Evolutionary conservation across 106 monocot genomes (phyloP).

Genomic region (Narthecium ossifragum): DNA sequence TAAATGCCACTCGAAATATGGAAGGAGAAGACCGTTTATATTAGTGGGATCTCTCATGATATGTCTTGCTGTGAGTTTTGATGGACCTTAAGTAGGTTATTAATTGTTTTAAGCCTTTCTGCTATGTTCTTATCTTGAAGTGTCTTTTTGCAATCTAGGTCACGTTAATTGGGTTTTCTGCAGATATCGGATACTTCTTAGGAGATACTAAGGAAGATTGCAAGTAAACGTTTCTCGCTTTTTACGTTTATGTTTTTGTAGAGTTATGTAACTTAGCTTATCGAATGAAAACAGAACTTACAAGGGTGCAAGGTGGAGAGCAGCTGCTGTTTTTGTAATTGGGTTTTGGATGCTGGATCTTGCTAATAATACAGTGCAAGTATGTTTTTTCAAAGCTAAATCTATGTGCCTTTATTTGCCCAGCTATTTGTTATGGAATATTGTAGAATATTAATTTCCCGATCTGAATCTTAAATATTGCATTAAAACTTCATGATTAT

Average conservation of each 20-base stretch:
- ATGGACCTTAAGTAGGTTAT: not conserved
- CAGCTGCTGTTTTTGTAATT: constrained; percentile 73
- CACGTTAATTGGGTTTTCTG: constrained; percentile 88
- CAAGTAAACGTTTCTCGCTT: constrained; percentile 45
- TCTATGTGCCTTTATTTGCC: too few relatives aligned
- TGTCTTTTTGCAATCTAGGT: constrained; percentile 49
- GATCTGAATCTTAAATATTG: not conserved
- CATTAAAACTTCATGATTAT: not conserved
- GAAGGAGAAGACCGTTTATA: constrained; percentile 95
- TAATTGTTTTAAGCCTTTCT: not conserved
- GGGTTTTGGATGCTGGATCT: constrained; percentile 99
- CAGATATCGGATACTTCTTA: constrained; percentile 80
- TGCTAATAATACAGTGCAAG: constrained; percentile 98
- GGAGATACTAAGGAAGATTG: constrained; percentile 87
- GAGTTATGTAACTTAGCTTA: not conserved
- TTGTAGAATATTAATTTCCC: too few relatives aligned
- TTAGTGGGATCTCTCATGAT: constrained; percentile 84
- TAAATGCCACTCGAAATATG: constrained; percentile 86
- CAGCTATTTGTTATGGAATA: not conserved
- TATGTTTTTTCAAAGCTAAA: constrained; percentile 12
- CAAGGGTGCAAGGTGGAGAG: constrained; percentile 79
- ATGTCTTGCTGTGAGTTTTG: constrained; percentile 73
- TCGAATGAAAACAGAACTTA: constrained; percentile 42
- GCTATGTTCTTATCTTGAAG: constrained; percentile 8
- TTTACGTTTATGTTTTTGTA: not conserved